A percentile compares a stretch with the other conserved stretches of the same genome.
phyloP scores from a whole-genome alignment of 352 stramenopile species.

The Phytophthora podocarpi region DNA sequence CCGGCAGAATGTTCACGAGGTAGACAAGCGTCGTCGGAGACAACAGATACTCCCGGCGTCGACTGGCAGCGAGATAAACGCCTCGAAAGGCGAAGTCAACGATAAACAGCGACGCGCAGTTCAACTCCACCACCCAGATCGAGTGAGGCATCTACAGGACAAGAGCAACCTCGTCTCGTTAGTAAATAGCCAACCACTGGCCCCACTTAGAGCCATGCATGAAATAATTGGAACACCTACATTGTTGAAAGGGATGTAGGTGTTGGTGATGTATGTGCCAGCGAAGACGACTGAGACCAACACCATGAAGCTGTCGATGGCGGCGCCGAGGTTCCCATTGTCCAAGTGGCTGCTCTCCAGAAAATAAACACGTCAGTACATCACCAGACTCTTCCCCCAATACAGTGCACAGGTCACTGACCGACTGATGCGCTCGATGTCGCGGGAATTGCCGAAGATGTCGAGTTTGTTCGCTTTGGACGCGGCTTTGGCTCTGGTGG shows the following conservation, averaged over 20 bases:
- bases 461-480: conserved; percentile 18
- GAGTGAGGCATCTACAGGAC: conserved; percentile 59
- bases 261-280: conserved; percentile 76
- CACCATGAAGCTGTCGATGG: conserved; percentile 67
- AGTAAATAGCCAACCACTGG: not conserved
- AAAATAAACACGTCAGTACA: conserved; percentile 2
- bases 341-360: conserved; percentile 63
- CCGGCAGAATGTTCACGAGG: conserved; percentile 69
- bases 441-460: conserved; percentile 30
- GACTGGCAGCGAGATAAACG: conserved; percentile 63
- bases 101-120: conserved; percentile 67
- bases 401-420: conserved; percentile 10
- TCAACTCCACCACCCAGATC: conserved; percentile 74
- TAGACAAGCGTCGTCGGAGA: conserved; percentile 63
- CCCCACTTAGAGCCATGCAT: not conserved
- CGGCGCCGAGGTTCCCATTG: conserved; percentile 73
- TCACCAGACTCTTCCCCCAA: not conserved
- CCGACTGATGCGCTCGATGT: conserved; percentile 46
- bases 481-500: conserved; percentile 18
- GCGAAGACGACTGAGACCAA: conserved; percentile 64
- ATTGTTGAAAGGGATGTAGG: conserved; percentile 69
- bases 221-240: conserved; percentile 29
- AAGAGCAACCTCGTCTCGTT: not conserved
- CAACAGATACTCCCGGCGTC: conserved; percentile 68
- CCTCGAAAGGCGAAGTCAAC: conserved; percentile 77